These are phyloP conservation scores for Nakazawaea holstii DNA, from an alignment of 805 yeast genomes.

Conservation along the genomic window DNA sequence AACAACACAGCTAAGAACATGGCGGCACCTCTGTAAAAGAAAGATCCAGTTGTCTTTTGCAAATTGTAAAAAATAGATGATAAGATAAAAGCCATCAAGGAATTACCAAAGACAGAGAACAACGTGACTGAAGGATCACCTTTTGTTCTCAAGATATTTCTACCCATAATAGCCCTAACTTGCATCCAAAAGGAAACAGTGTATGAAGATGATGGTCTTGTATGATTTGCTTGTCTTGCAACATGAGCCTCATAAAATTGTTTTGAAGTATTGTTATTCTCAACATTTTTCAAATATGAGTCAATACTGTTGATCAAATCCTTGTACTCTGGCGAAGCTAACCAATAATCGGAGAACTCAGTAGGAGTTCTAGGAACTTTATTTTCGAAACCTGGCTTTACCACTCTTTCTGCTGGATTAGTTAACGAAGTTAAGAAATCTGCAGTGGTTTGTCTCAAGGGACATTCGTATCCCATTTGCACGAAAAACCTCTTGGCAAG, in stretches of 20 bases:
- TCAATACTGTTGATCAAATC: slow-evolving; percentile 40
- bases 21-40: slow-evolving; percentile 35
- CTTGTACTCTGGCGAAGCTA: slow-evolving; percentile 35
- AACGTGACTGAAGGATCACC: slow-evolving; percentile 39
- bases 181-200: slow-evolving; percentile 42
- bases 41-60: slow-evolving; percentile 29
- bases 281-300: slow-evolving; percentile 14
- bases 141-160: slow-evolving; percentile 39
- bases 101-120: slow-evolving; percentile 32
- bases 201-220: slow-evolving; percentile 38
- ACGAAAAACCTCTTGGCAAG: slow-evolving; percentile 34
- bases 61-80: slow-evolving; percentile 48
- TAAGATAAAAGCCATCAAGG: slow-evolving; percentile 40
- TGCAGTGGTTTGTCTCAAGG: slow-evolving; percentile 42
- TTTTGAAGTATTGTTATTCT: slow-evolving; percentile 15
- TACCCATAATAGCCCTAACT: slow-evolving; percentile 34
- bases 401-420: slow-evolving; percentile 41
- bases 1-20: slow-evolving; percentile 33
- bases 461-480: slow-evolving; percentile 41
- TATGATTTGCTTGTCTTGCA: slow-evolving; percentile 36
- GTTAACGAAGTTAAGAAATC: slow-evolving; percentile 40
- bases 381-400: slow-evolving; percentile 35
- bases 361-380: slow-evolving; percentile 46
- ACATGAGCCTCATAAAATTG: slow-evolving; percentile 23
- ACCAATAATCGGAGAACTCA: slow-evolving; percentile 51